Conservation (phyloP, 257 asterid genomes). For the Salvia splendens region DNA sequence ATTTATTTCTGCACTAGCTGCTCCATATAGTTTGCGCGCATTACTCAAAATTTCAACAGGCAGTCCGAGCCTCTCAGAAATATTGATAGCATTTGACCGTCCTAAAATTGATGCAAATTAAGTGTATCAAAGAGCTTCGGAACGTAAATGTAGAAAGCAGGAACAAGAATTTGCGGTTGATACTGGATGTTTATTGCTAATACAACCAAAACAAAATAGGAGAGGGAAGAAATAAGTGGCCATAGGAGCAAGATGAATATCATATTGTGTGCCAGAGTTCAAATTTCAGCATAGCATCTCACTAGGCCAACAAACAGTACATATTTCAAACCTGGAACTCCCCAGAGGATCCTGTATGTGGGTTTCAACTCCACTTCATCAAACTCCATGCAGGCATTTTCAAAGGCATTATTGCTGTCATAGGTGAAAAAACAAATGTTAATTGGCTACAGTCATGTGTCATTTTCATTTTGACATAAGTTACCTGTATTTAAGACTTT, state of each 20-base stretch:
- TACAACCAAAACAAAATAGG: conserved; percentile 21
- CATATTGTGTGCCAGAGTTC: conserved; percentile 13
- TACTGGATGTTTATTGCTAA: conserved; percentile 9
- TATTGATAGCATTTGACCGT: conserved; percentile 93
- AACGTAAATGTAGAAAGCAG: conserved; percentile 14
- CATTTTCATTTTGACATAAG: conserved; percentile 31
- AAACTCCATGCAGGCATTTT: conserved; percentile 98
- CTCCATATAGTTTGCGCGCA: conserved; percentile 89
- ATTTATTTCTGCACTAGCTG: conserved; percentile 90
- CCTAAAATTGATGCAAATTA: conserved; percentile 50
- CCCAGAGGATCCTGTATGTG: conserved; percentile 95
- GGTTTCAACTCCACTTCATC: conserved; percentile 93
- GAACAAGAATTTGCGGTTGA: conserved; percentile 25
- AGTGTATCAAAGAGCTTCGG: conserved; percentile 25
- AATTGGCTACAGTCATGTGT: conserved; percentile 25
- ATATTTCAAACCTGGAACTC: conserved; percentile 75
- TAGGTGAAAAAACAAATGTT: conserved; percentile 36
- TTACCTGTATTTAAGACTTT: conserved; percentile 94
- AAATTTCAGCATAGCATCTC: conserved; percentile 25
- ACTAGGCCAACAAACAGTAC: conserved; percentile 25
- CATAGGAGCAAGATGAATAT: conserved; percentile 16
- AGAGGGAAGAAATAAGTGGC: conserved; percentile 10
- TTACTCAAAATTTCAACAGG: conserved; percentile 58
- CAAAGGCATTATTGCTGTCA: conserved; percentile 80
- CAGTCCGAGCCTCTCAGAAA: conserved; percentile 89